phyloP scores from a whole-genome alignment of 164 flowering plant species.

The Vitis rotundifolia region DNA sequence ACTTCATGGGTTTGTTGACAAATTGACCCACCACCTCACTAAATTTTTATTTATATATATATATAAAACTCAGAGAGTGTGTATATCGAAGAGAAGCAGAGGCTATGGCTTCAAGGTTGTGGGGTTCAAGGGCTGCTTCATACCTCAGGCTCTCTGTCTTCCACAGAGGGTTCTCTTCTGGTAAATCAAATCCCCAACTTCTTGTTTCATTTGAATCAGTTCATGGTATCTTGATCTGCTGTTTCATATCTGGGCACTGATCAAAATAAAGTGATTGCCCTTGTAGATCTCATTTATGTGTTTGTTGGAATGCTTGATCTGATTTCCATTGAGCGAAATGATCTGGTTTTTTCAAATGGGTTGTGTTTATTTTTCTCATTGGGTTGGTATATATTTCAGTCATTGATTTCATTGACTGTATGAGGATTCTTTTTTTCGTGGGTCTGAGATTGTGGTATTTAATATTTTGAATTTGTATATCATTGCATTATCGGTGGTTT shows the following conservation, averaged over 20 bases:
- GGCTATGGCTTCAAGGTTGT: constrained; percentile 60
- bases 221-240: neutral
- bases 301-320: constrained; percentile 23
- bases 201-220: neutral
- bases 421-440: neutral
- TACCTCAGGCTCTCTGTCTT: constrained; percentile 62
- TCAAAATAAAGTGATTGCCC: neutral
- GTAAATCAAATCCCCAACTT: constrained; percentile 27
- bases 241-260: neutral
- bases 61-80: neutral
- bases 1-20: constrained; percentile 5
- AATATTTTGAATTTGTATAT: too few species aligned
- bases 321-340: neutral
- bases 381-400: neutral
- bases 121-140: constrained; percentile 82
- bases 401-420: neutral
- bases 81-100: neutral
- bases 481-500: too few species aligned
- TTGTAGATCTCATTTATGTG: constrained; percentile 19
- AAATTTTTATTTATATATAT: neutral
- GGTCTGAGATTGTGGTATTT: too few species aligned
- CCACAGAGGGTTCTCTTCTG: constrained; percentile 69
- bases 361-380: constrained; percentile 1
- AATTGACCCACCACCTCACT: neutral
- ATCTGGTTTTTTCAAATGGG: constrained; percentile 12